Base-by-base conservation (phyloP, 345 rosid species). In the Eucalyptus curtisii region DNA sequence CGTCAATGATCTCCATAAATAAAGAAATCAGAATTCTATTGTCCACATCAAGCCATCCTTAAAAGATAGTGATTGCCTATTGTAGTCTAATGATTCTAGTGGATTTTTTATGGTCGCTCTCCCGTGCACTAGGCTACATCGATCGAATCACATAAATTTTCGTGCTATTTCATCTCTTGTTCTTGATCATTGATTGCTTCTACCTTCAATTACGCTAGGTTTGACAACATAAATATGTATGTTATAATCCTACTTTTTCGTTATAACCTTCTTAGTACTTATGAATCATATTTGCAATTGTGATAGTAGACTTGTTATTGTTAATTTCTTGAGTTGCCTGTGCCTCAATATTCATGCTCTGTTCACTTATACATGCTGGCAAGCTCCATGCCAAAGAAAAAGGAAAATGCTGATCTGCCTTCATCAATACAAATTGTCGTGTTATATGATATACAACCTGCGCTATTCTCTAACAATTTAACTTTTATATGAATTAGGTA, bases 51-150 rank as follows among this genome's bases (percentile, higher is more conserved):
- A 66, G 2, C 79, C 8, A 15, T 66, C 79, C 79, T 66, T 64
- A 64, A n/a, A 30, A 64, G 37, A n/a, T 64, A n/a, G 37, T n/a
- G 76, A n/a, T 15, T 30, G 33, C 71, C 71, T 30, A 27, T 1
- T 61, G 17, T 64, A n/a, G 76, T 64, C 76, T 64, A 30, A n/a
- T 64, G 76, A n/a, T 64, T 64, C 19, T n/a, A n/a, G 17, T 14
- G 19, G 76, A 64, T 13, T 16, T 14, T 64, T 30, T 64, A n/a
- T n/a, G 76, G 37, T n/a, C 0, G 10, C 37, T 64, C 76, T n/a
- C 37, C 5, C 0, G 0, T n/a, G 76, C 16, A n/a, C 1, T 64
- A 13, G 19, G 10, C 37, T n/a, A 1, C 37, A n/a, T 13, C 2
- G 16, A 64, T 13, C 3, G 2, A 64, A 14, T 64, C 37, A n/a